phyloP scores from a whole-genome alignment of 352 stramenopile species.

The Saprolegnia diclina region DNA sequence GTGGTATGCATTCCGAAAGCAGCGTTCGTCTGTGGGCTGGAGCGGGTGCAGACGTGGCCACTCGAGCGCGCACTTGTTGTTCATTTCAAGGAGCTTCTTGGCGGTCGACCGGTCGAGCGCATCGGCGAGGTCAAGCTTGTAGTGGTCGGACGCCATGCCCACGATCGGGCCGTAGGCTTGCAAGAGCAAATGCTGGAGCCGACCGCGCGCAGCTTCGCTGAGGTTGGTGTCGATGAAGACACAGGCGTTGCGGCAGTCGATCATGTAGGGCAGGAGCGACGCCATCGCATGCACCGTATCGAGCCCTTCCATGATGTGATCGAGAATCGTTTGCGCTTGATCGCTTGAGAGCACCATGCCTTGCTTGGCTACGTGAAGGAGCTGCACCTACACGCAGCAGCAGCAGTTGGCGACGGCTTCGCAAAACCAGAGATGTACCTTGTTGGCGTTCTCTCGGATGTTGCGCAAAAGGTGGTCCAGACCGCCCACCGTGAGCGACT shows the following conservation, averaged over 20 bases:
- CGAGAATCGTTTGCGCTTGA: conserved; percentile 57
- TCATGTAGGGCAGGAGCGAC: conserved; percentile 59
- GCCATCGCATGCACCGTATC: conserved; percentile 54
- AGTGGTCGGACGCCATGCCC: conserved; percentile 50
- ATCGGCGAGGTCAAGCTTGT: conserved; percentile 54
- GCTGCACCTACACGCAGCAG: conserved; percentile 32
- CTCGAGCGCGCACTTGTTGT: conserved; percentile 53
- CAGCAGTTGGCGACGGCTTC: neutral
- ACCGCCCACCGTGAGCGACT: conserved; percentile 49
- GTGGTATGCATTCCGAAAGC: conserved; percentile 62
- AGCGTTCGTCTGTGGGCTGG: conserved; percentile 33
- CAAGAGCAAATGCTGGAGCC: conserved; percentile 58
- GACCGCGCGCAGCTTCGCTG: conserved; percentile 39
- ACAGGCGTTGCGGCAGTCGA: conserved; percentile 56
- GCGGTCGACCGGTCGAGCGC: conserved; percentile 56
- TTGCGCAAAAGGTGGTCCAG: conserved; percentile 69
- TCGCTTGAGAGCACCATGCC: conserved; percentile 52
- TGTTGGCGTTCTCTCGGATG: conserved; percentile 63
- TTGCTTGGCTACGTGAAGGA: conserved; percentile 66
- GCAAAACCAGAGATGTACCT: conserved; percentile 27
- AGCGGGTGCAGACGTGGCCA: conserved; percentile 63
- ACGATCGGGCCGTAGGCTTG: conserved; percentile 53
- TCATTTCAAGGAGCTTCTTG: conserved; percentile 67
- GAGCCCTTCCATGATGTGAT: conserved; percentile 49
- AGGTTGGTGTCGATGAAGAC: conserved; percentile 57